Conservation (phyloP, 2,329 filamentous ascomycete species). For the Epichloe uncinata region DNA sequence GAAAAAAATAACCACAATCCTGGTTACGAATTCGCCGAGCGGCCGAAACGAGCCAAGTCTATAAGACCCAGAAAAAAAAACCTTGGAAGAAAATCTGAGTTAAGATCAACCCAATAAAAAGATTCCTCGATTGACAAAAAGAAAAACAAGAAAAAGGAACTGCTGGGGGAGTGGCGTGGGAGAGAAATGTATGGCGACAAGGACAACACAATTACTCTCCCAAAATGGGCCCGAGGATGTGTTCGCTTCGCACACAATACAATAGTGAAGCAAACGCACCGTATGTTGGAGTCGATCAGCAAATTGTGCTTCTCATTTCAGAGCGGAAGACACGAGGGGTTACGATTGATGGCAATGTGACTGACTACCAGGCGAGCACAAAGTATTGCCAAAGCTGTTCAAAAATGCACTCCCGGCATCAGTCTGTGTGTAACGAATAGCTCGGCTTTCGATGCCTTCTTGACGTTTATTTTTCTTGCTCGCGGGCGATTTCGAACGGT, state of each 20-base stretch:
- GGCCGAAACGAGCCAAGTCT: conserved; percentile 1
- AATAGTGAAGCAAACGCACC: neutral
- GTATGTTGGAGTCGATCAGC: neutral
- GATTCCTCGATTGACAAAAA: neutral
- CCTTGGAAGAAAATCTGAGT: neutral
- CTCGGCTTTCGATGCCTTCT: neutral
- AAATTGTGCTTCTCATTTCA: neutral
- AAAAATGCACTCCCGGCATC: neutral
- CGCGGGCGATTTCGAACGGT: neutral
- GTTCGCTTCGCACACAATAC: neutral
- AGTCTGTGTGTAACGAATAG: neutral
- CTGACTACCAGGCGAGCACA: neutral
- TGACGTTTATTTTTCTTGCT: neutral
- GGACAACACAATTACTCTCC: neutral
- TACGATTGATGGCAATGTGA: neutral
- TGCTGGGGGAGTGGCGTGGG: too few species aligned
- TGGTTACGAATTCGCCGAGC: neutral
- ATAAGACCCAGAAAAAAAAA: neutral
- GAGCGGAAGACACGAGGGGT: too few species aligned
- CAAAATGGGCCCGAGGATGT: neutral
- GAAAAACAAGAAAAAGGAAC: neutral
- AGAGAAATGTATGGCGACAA: neutral
- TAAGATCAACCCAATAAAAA: neutral
- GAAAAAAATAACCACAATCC: neutral
- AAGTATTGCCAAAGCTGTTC: neutral